Evolutionary conservation across 495 filamentous ascomycete genomes (phyloP).

Genomic region (Xylaria scruposa): DNA sequence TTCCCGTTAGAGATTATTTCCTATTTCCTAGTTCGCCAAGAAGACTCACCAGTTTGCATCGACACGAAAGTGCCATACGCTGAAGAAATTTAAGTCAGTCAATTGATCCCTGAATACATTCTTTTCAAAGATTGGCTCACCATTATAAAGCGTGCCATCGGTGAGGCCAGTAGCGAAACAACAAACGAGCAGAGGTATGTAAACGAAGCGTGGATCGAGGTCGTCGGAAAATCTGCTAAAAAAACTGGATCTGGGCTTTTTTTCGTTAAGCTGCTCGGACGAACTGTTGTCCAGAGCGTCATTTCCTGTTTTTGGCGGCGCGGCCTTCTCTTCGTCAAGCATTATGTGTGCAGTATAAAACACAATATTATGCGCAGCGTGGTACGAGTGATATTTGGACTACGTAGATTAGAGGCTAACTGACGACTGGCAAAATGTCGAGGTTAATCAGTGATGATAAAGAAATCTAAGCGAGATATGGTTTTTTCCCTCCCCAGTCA

Average conservation of each 20-base stretch:
- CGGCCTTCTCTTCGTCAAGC: constrained; percentile 36
- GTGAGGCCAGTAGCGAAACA: constrained; percentile 58
- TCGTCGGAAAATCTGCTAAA: constrained; percentile 40
- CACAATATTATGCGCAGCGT: neutral
- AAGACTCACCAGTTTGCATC: constrained; percentile 59
- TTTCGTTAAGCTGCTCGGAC: constrained; percentile 9
- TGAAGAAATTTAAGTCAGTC: constrained; percentile 35
- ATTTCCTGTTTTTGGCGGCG: constrained; percentile 10
- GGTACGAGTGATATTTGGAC: neutral
- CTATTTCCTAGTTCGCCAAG: neutral
- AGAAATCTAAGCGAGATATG: neutral
- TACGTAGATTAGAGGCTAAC: neutral
- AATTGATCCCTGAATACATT: neutral
- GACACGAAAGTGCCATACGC: constrained; percentile 62
- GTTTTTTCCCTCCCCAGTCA: neutral
- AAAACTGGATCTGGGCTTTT: constrained; percentile 36
- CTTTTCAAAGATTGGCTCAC: constrained; percentile 29
- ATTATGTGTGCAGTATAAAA: constrained; percentile 20
- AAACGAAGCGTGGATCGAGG: constrained; percentile 46
- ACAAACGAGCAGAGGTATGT: constrained; percentile 54
- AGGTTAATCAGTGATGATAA: constrained; percentile 15
- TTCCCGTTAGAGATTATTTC: constrained; percentile 6
- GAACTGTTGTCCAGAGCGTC: constrained; percentile 18
- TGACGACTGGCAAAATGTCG: neutral
- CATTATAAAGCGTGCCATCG: constrained; percentile 60